phyloP scores from a whole-genome alignment of 805 yeast species.

The Metahyphopichia silvanorum region DNA sequence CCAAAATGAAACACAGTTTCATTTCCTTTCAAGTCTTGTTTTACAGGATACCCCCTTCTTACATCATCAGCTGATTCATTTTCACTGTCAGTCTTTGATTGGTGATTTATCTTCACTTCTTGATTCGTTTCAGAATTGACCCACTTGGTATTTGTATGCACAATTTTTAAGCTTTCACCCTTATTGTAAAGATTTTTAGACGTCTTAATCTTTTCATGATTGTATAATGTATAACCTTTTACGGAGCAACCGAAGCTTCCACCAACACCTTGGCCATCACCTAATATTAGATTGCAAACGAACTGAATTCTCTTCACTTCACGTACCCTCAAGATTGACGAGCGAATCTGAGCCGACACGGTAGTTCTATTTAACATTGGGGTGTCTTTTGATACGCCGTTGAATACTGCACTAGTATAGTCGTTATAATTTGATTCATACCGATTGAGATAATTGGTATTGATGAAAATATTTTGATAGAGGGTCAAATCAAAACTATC shows the following conservation, averaged over 20 bases:
- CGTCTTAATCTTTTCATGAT: conserved; percentile 50
- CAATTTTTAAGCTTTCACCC: conserved; percentile 50
- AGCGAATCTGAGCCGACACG: conserved; percentile 39
- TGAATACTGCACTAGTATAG: conserved; percentile 8
- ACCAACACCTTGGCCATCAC: conserved; percentile 37
- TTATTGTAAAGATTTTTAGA: conserved; percentile 52
- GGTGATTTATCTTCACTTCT: conserved; percentile 46
- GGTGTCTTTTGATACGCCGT: conserved; percentile 10
- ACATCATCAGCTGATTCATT: conserved; percentile 27
- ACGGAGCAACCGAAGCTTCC: conserved; percentile 57
- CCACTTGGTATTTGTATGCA: conserved; percentile 42
- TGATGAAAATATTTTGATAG: conserved; percentile 57
- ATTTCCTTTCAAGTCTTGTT: conserved; percentile 15
- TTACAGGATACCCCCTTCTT: conserved; percentile 24
- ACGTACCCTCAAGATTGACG: conserved; percentile 51
- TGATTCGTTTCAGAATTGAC: conserved; percentile 42
- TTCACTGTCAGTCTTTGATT: conserved; percentile 38
- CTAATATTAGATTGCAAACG: conserved; percentile 56
- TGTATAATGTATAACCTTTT: conserved; percentile 65
- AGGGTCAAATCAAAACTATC: conserved; percentile 28
- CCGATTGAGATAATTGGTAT: conserved; percentile 41
- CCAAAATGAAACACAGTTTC: conserved; percentile 22
- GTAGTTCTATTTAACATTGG: conserved; percentile 21
- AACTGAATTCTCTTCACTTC: conserved; percentile 64
- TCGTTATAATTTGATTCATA: conserved; percentile 13